Evolutionary conservation across 768 basidiomycete genomes (phyloP).

Genomic region (Boletus subcaerulescens): DNA sequence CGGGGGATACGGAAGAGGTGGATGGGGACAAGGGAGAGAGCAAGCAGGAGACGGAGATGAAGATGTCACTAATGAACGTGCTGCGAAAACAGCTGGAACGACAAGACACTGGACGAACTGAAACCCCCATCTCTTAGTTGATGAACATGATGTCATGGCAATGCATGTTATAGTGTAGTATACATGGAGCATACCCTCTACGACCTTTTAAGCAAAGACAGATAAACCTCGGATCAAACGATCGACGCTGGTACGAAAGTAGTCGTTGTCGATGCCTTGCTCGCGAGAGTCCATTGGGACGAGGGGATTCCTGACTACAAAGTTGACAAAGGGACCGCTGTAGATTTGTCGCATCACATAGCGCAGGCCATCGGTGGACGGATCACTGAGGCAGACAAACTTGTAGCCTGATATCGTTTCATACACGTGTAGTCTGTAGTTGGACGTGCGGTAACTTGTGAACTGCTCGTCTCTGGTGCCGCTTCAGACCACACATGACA

Average conservation of each 20-base stretch:
- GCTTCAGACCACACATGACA: not conserved
- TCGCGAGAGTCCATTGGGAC: conserved; percentile 78
- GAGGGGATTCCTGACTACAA: conserved; percentile 90
- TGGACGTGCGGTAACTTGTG: conserved; percentile 83
- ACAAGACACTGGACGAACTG: conserved; percentile 35
- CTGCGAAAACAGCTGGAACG: conserved; percentile 79
- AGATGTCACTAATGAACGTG: conserved; percentile 80
- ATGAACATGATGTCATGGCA: conserved; percentile 9
- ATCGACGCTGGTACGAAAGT: conserved; percentile 79
- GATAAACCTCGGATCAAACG: conserved; percentile 63
- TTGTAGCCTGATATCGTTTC: conserved; percentile 92
- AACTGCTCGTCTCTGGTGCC: conserved; percentile 80
- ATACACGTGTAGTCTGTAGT: conserved; percentile 91
- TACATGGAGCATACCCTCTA: conserved; percentile 22
- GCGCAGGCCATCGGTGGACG: conserved; percentile 76
- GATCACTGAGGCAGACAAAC: conserved; percentile 92
- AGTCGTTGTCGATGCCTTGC: conserved; percentile 90
- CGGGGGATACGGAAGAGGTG: conserved; percentile 62
- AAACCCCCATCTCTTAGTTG: not conserved
- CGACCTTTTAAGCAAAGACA: conserved; percentile 35
- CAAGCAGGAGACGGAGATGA: conserved; percentile 76
- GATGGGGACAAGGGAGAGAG: conserved; percentile 57
- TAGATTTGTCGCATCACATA: conserved; percentile 87
- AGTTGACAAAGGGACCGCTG: conserved; percentile 90
- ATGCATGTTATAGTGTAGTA: conserved; percentile 12